Percentiles rank a stretch among this genome's conserved stretches.
Conservation (phyloP, 2,329 filamentous ascomycete genomes). For the Conoideocrella luteorostrata region DNA sequence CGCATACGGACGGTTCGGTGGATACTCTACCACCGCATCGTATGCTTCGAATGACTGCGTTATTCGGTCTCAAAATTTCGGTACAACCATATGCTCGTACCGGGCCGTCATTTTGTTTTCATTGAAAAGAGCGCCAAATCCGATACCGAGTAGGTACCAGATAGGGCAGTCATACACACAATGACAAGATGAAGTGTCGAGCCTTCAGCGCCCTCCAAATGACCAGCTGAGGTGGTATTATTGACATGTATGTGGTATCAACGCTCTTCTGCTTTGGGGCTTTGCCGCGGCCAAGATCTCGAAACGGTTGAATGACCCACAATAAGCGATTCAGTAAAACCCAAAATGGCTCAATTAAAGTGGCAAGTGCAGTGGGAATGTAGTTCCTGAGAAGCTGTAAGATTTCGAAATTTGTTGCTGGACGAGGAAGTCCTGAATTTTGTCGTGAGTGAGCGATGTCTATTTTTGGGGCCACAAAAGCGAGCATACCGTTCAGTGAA, state of each 20-base stretch:
- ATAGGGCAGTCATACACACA: constrained; percentile 43
- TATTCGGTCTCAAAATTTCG: constrained; percentile 13
- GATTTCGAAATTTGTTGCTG: constrained; percentile 25
- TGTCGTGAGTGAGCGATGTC: neutral
- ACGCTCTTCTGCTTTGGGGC: constrained; percentile 30
- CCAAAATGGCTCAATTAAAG: constrained; percentile 51
- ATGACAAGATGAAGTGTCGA: constrained; percentile 38
- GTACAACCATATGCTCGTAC: constrained; percentile 11
- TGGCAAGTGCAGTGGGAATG: constrained; percentile 47
- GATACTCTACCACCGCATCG: neutral
- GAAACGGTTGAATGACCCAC: constrained; percentile 48
- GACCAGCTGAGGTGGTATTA: constrained; percentile 47
- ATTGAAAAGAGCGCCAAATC: constrained; percentile 44
- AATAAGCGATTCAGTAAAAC: constrained; percentile 45
- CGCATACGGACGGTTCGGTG: neutral
- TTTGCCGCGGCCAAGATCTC: constrained; percentile 36
- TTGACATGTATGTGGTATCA: constrained; percentile 41
- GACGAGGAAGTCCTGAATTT: constrained; percentile 16
- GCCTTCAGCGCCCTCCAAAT: constrained; percentile 38
- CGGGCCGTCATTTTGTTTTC: constrained; percentile 18
- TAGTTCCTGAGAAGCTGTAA: constrained; percentile 38
- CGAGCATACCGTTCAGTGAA: neutral
- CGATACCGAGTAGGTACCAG: constrained; percentile 46
- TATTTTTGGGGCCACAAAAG: neutral
- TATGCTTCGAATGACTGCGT: constrained; percentile 10